Evolutionary conservation across 345 rosid species (phyloP).

Genomic region (Eucalyptus virginea): DNA sequence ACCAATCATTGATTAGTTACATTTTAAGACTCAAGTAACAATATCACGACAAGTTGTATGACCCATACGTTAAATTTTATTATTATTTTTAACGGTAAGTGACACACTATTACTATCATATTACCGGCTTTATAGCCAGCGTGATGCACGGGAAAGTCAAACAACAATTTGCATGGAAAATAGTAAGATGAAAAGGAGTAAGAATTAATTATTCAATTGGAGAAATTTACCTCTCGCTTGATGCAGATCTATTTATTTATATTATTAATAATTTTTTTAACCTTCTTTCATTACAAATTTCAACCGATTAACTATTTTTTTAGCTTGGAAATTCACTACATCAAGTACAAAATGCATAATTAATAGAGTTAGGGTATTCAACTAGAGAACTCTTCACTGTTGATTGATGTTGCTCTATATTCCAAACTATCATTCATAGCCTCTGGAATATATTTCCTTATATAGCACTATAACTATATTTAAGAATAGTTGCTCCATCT

Average conservation of each 20-base stretch:
- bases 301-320: background rate
- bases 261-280: no score
- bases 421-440: background rate
- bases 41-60: background rate
- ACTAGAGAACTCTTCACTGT: background rate
- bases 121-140: background rate
- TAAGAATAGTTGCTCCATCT: background rate
- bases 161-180: background rate
- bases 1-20: background rate
- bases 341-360: background rate
- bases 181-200: background rate
- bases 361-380: background rate
- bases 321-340: background rate
- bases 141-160: background rate
- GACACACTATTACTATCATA: background rate
- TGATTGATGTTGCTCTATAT: background rate
- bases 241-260: background rate
- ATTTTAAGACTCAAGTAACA: background rate
- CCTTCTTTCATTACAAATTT: background rate
- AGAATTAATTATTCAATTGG: background rate
- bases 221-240: background rate
- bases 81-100: background rate
- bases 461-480: background rate
- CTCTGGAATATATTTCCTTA: background rate
- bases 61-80: background rate